phyloP scores from a whole-genome alignment of 371 early-diverging fungal species.

The Sporodiniella umbellata region DNA sequence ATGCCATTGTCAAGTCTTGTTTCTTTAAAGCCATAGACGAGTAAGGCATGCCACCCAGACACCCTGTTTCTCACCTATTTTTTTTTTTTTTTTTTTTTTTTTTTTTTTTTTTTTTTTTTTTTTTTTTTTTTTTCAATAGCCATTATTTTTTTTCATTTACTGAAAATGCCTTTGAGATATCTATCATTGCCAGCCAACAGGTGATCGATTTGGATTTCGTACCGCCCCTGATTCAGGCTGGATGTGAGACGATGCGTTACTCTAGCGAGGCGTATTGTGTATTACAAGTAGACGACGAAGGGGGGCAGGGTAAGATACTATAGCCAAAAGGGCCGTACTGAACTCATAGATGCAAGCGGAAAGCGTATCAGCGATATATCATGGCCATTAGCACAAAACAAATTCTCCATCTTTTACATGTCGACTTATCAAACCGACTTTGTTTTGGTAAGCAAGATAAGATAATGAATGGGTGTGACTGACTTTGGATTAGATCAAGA shows the following conservation, averaged over 20 bases:
- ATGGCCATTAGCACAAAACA: constrained; percentile 62
- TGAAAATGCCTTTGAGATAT: constrained; percentile 72
- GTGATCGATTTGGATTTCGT: constrained; percentile 53
- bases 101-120: too few species aligned
- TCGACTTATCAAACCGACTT: constrained; percentile 76
- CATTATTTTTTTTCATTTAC: constrained; percentile 71
- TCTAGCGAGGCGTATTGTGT: constrained; percentile 64
- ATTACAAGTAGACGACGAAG: constrained; percentile 68
- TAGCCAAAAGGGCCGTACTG: too few species aligned
- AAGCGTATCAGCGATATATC: constrained; percentile 72
- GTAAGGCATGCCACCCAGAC: constrained; percentile 18
- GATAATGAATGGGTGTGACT: neutral
- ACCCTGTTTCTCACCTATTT: too few species aligned
- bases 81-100: too few species aligned
- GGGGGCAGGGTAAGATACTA: constrained; percentile 66
- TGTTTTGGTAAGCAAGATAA: constrained; percentile 54
- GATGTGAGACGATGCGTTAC: constrained; percentile 37
- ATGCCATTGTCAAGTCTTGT: constrained; percentile 64
- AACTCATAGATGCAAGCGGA: constrained; percentile 66
- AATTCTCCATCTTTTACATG: constrained; percentile 67
- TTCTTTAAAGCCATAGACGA: constrained; percentile 47
- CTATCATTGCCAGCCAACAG: constrained; percentile 61
- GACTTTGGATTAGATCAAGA: constrained; percentile 49
- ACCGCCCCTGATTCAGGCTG: constrained; percentile 33
- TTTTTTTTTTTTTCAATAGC: constrained; percentile 21